phyloP scores from a whole-genome alignment of 345 rosid species.

The Aegle marmelos region DNA sequence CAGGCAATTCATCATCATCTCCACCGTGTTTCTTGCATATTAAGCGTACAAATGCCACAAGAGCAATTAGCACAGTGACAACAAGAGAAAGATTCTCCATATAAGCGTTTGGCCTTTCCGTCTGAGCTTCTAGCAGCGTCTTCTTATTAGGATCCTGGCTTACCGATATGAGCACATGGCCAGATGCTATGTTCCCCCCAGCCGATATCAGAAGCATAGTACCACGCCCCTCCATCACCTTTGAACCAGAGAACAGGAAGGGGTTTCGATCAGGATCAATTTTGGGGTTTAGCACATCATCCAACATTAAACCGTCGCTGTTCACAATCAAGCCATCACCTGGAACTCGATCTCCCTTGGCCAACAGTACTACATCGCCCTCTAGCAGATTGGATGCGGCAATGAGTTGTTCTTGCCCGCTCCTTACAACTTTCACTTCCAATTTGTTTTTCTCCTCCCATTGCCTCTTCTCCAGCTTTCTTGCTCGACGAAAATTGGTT shows the following conservation, averaged over 20 bases:
- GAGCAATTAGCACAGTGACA: slow-evolving; percentile 12
- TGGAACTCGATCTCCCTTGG: slow-evolving; percentile 18
- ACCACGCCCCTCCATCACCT: slow-evolving; percentile 18
- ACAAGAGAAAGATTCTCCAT: slow-evolving; percentile 13
- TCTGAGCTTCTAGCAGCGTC: slow-evolving; percentile 17
- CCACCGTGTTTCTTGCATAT: neutral
- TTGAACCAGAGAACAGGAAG: slow-evolving; percentile 19
- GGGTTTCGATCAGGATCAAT: neutral
- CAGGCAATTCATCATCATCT: slow-evolving; percentile 13
- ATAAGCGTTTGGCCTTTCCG: slow-evolving; percentile 6
- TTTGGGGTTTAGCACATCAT: slow-evolving; percentile 9
- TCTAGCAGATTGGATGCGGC: slow-evolving; percentile 3
- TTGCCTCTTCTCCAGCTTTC: slow-evolving; percentile 12
- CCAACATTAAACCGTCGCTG: slow-evolving; percentile 3
- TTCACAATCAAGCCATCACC: slow-evolving; percentile 26
- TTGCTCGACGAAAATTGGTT: slow-evolving; percentile 7
- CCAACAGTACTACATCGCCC: slow-evolving; percentile 22
- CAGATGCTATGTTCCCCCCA: neutral
- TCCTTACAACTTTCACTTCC: slow-evolving; percentile 19
- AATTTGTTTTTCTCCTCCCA: slow-evolving; percentile 9
- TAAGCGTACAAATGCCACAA: slow-evolving; percentile 8
- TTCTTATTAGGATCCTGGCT: neutral
- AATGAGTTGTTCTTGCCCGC: neutral
- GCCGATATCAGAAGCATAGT: slow-evolving; percentile 21
- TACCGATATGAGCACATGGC: neutral